Percentiles rank a stretch among this genome's conserved stretches.
These are phyloP conservation scores for Emmonsia crescens DNA, from an alignment of 2,329 filamentous ascomycete species.

Conservation along the genomic window DNA sequence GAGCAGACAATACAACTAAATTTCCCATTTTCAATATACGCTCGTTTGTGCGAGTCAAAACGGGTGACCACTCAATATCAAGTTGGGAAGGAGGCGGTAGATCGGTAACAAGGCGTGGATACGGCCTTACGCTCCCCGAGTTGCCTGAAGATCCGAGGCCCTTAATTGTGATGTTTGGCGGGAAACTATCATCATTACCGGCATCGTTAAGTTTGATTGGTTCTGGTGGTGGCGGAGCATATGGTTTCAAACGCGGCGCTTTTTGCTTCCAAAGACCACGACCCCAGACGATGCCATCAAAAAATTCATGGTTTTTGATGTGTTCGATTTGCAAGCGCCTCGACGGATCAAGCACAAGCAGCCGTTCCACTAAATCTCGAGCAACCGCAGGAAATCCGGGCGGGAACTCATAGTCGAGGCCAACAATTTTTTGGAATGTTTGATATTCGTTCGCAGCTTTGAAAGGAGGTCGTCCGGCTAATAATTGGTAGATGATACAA, in stretches of 20 bases:
- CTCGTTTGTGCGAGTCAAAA: conserved; percentile 82
- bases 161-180: conserved; percentile 30
- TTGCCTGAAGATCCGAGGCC: conserved; percentile 34
- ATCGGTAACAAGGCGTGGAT: conserved; percentile 81
- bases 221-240: conserved; percentile 65
- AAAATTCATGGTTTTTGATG: conserved; percentile 94
- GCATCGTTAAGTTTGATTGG: conserved; percentile 61
- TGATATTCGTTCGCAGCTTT: conserved; percentile 93
- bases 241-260: conserved; percentile 75
- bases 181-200: conserved; percentile 29
- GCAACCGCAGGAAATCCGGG: conserved; percentile 76
- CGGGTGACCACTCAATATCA: conserved; percentile 97
- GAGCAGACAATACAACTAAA: conserved; percentile 68
- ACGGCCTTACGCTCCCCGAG: conserved; percentile 45
- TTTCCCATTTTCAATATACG: conserved; percentile 91
- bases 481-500: conserved; percentile 91
- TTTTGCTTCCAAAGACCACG: conserved; percentile 80
- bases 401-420: conserved; percentile 87
- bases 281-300: conserved; percentile 76
- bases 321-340: conserved; percentile 83
- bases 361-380: conserved; percentile 77
- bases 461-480: conserved; percentile 93
- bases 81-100: conserved; percentile 91
- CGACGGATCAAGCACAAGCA: conserved; percentile 78
- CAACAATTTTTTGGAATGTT: conserved; percentile 97